Evolutionary conservation across 345 rosid species (phyloP).

Genomic region (Camelina sativa): DNA sequence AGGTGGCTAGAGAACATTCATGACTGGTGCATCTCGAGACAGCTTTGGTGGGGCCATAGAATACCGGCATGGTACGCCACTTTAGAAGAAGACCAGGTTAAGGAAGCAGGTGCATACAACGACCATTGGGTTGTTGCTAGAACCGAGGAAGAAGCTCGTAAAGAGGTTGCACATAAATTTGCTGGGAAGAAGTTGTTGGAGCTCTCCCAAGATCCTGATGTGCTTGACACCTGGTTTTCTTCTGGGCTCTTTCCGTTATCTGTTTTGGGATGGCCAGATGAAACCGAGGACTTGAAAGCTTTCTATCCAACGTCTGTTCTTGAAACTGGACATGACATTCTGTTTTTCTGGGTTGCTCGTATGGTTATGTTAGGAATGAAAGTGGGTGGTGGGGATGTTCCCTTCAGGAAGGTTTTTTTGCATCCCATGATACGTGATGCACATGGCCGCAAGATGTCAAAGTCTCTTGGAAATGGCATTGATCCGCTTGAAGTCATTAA

Average conservation of each 20-base stretch:
- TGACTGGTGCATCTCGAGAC: constrained; percentile 97
- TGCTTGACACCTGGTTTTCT: constrained; percentile 97
- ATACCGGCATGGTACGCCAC: constrained; percentile 94
- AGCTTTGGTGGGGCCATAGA: constrained; percentile 98
- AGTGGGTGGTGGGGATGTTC: constrained; percentile 80
- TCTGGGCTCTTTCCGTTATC: constrained; percentile 89
- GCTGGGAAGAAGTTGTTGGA: constrained; percentile 67
- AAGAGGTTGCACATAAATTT: constrained; percentile 61
- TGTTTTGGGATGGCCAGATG: constrained; percentile 93
- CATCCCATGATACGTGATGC: constrained; percentile 99
- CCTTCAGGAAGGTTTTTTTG: constrained; percentile 88
- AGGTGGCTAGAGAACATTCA: constrained; percentile 98
- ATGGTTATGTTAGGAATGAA: constrained; percentile 93
- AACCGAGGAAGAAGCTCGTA: constrained; percentile 68
- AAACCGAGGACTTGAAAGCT: constrained; percentile 76
- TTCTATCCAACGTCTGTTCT: constrained; percentile 95
- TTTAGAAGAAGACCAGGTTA: constrained; percentile 70
- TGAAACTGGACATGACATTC: constrained; percentile 97
- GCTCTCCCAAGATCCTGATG: constrained; percentile 89
- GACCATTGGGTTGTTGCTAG: constrained; percentile 92
- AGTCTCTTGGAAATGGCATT: constrained; percentile 74
- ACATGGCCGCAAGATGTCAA: constrained; percentile 89
- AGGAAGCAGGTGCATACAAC: constrained; percentile 74
- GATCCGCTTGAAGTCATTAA: constrained; percentile 90
- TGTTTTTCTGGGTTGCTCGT: constrained; percentile 98